These are phyloP conservation scores for Vaccinium darrowii DNA, from an alignment of 148 eudicot species.

Conservation along the genomic window DNA sequence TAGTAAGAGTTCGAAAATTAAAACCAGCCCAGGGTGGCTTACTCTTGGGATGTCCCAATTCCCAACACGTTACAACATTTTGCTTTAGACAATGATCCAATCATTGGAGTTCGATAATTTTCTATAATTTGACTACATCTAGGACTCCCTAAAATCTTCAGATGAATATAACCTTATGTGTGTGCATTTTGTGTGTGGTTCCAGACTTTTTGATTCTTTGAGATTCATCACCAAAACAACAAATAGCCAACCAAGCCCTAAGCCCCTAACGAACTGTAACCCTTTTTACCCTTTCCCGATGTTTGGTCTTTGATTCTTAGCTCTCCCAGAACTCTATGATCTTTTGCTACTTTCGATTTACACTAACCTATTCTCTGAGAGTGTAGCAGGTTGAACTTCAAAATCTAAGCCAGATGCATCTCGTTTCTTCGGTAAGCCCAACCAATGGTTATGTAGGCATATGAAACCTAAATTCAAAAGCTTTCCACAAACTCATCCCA, in stretches of 20 bases:
- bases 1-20: no score
- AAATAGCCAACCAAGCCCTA: not conserved
- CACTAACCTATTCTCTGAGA: not conserved
- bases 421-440: not conserved
- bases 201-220: no score
- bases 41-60: no score
- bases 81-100: no score
- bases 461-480: not conserved
- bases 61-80: no score
- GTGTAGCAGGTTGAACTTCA: constrained; percentile 1
- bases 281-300: not conserved
- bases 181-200: no score
- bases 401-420: not conserved
- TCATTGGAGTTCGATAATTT: no score
- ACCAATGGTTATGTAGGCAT: no score
- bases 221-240: not conserved
- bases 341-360: not conserved
- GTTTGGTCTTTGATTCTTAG: not conserved
- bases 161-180: no score
- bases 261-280: not conserved
- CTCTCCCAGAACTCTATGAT: not conserved
- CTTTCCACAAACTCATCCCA: not conserved
- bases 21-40: no score
- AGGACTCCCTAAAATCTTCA: no score
- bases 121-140: no score